phyloP scores from a whole-genome alignment of 768 basidiomycete genomes.

The Cystobasidium ongulense region DNA sequence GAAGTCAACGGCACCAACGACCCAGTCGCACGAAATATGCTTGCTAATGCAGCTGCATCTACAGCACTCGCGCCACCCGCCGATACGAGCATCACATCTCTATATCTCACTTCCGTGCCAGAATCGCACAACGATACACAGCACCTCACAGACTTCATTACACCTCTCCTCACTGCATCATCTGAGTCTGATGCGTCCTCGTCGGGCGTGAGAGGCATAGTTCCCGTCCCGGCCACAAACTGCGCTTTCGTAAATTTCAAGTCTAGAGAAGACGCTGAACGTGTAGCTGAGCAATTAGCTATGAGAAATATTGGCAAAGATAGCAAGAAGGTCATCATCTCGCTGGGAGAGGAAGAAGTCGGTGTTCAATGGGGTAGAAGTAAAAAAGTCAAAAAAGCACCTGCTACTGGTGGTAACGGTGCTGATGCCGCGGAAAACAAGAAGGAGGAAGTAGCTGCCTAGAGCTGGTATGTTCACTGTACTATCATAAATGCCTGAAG shows the following conservation, averaged over 20 bases:
- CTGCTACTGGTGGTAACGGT: neutral
- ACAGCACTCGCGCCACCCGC: conserved; percentile 84
- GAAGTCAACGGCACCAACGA: conserved; percentile 69
- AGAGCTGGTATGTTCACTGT: neutral
- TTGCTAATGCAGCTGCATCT: conserved; percentile 65
- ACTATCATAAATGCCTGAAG: neutral
- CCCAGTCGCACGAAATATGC: conserved; percentile 85
- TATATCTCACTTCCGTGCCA: neutral
- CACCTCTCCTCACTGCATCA: conserved; percentile 61
- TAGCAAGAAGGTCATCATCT: neutral
- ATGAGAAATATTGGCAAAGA: conserved; percentile 13
- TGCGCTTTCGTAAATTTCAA: conserved; percentile 91
- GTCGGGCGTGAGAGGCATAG: conserved; percentile 66
- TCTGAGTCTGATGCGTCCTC: conserved; percentile 52
- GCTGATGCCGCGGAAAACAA: neutral
- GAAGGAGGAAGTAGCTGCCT: neutral
- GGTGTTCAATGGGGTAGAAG: conserved; percentile 33
- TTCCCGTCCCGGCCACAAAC: conserved; percentile 74
- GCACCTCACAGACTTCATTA: conserved; percentile 56
- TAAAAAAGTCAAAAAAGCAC: conserved; percentile 18
- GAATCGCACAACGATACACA: neutral
- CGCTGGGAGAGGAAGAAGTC: conserved; percentile 13
- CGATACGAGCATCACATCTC: conserved; percentile 61
- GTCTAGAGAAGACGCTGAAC: conserved; percentile 71
- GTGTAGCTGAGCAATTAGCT: conserved; percentile 53